phyloP scores from a whole-genome alignment of 2,329 filamentous ascomycete genomes.

The Neophaeococcomyces mojaviensis region DNA sequence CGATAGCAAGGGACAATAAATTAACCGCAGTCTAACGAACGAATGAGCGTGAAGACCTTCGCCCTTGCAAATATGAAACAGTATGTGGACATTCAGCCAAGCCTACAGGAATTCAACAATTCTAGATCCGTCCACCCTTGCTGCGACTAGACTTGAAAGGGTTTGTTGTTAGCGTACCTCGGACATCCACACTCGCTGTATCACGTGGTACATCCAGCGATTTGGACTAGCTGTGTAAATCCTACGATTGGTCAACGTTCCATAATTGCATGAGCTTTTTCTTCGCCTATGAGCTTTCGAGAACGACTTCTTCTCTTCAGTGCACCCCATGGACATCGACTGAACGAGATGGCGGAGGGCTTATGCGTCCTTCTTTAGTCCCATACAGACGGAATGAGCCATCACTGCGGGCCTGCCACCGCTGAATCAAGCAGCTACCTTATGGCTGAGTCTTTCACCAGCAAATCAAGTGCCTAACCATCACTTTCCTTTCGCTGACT shows the following conservation, averaged over 20 bases:
- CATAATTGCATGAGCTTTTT: background rate
- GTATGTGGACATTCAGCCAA: background rate
- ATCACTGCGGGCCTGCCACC: too few relatives aligned
- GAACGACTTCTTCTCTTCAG: background rate
- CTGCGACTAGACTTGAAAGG: background rate
- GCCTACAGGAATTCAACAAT: constrained; percentile 1
- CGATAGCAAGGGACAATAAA: background rate
- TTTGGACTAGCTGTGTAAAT: background rate
- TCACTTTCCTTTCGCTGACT: too few relatives aligned
- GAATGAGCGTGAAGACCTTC: background rate
- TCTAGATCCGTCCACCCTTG: background rate
- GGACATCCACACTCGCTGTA: too few relatives aligned
- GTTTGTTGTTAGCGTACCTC: background rate
- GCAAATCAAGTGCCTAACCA: too few relatives aligned
- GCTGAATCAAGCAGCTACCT: too few relatives aligned
- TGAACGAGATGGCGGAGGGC: too few relatives aligned
- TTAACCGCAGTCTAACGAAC: background rate
- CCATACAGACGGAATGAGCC: too few relatives aligned
- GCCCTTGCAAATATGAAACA: constrained; percentile 1
- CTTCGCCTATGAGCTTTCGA: background rate
- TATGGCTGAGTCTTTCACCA: too few relatives aligned
- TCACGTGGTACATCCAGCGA: background rate
- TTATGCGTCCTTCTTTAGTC: too few relatives aligned
- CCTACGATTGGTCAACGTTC: background rate
- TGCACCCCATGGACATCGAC: background rate